phyloP scores from a whole-genome alignment of 345 rosid species.

The Isatis tinctoria region DNA sequence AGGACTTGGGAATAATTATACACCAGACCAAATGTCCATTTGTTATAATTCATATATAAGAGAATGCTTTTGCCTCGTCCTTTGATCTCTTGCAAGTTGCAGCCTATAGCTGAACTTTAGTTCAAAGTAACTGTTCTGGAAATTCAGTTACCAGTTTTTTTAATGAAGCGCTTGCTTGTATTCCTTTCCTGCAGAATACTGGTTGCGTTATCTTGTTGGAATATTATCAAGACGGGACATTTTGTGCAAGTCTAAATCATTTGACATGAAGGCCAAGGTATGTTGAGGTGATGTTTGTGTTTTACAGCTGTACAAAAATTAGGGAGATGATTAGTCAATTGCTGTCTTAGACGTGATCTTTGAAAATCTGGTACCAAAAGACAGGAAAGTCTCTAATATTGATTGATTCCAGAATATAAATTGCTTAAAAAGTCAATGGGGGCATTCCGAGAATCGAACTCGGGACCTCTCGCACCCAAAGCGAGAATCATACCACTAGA shows the following conservation, averaged over 20 bases:
- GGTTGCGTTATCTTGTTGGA: neutral
- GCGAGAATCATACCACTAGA: slow-evolving; percentile 94
- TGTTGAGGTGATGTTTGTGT: neutral
- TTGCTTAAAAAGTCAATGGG: slow-evolving; percentile 10
- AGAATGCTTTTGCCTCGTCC: slow-evolving; percentile 2
- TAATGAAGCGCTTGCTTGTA: neutral
- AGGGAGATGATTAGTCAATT: neutral
- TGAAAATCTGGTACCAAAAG: neutral
- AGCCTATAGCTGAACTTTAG: neutral
- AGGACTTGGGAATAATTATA: neutral
- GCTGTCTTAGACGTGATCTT: neutral
- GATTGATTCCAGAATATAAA: neutral
- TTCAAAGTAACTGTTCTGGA: neutral
- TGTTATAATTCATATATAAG: neutral
- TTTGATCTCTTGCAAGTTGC: slow-evolving; percentile 30
- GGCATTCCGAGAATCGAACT: slow-evolving; percentile 75
- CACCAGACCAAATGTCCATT: slow-evolving; percentile 1
- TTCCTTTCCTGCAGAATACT: slow-evolving; percentile 12
- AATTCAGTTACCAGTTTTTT: neutral
- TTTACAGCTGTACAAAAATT: neutral
- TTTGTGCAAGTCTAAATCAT: neutral
- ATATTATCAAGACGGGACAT: neutral
- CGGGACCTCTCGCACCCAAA: slow-evolving; percentile 89
- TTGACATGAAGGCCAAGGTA: slow-evolving; percentile 13
- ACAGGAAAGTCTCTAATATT: neutral